Conservation (phyloP, 768 basidiomycete species). For the Mycena olivaceomarginata region DNA sequence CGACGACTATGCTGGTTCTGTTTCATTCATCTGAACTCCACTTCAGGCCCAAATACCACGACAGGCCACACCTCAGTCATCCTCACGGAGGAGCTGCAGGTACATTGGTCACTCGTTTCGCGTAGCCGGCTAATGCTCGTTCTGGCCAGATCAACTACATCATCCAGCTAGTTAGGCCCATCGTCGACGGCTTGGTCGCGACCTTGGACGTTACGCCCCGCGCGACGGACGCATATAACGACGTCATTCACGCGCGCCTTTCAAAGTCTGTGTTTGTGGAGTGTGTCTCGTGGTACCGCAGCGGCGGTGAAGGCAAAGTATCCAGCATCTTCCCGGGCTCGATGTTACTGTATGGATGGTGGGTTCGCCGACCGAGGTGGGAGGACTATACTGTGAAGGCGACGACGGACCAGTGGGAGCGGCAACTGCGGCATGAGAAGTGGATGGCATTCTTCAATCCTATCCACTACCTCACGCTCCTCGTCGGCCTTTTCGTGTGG, state of each 20-base stretch:
- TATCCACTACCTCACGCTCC: not conserved
- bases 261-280: conserved; percentile 43
- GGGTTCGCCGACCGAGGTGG: conserved; percentile 58
- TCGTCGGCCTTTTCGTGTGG: not conserved
- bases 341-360: conserved; percentile 56
- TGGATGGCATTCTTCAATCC: conserved; percentile 3
- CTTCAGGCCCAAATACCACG: conserved; percentile 60
- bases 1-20: not conserved
- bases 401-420: not conserved
- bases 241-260: conserved; percentile 4
- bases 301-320: conserved; percentile 58
- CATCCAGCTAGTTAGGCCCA: conserved; percentile 5
- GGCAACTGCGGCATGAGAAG: not conserved
- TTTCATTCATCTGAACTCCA: not conserved
- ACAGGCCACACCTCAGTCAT: conserved; percentile 43
- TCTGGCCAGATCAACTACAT: conserved; percentile 12
- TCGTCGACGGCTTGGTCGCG: not conserved
- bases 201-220: conserved; percentile 5
- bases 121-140: too few relatives aligned
- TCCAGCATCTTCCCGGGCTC: conserved; percentile 63
- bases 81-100: conserved; percentile 54
- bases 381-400: conserved; percentile 50
- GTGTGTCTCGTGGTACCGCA: conserved; percentile 65
- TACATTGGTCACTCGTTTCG: conserved; percentile 54
- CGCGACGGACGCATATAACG: conserved; percentile 34